Evolutionary conservation across 2,329 filamentous ascomycete genomes (phyloP).

Genomic region (Scortechinia acanthostroma): DNA sequence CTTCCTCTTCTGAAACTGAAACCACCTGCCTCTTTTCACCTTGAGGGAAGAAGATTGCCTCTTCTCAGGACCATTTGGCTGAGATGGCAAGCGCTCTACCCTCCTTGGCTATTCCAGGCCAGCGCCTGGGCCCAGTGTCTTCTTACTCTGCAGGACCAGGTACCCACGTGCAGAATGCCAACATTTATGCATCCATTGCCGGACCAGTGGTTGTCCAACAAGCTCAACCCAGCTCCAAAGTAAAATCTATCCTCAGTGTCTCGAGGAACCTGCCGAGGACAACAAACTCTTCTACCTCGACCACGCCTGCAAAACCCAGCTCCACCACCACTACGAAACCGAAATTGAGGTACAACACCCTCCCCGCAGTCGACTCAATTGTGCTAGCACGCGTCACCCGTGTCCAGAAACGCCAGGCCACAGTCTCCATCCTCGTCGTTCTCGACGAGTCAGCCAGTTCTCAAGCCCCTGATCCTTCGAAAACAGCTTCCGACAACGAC

Average conservation of each 20-base stretch:
- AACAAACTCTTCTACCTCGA: too few relatives aligned
- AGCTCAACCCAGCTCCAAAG: neutral
- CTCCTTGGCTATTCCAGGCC: neutral
- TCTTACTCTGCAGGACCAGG: neutral
- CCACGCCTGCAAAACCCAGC: neutral
- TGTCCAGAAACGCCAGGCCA: neutral
- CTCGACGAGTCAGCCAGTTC: neutral
- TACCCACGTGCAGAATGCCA: neutral
- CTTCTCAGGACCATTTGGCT: too few relatives aligned
- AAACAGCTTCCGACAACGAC: neutral
- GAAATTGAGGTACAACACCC: neutral
- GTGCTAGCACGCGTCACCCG: neutral
- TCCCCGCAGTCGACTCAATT: neutral
- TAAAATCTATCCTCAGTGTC: neutral
- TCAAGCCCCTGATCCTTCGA: neutral
- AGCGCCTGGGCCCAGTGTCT: neutral
- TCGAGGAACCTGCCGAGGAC: neutral
- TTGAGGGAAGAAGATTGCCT: too few relatives aligned
- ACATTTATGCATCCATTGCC: neutral
- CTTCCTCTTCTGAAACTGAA: too few relatives aligned
- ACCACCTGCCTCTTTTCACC: too few relatives aligned
- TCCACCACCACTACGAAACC: neutral
- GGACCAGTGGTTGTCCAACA: neutral
- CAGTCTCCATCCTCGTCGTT: conserved; percentile 1
- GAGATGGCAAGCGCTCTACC: neutral